Percentiles rank a stretch among this genome's conserved stretches.
phyloP scores from a whole-genome alignment of 2,329 filamentous ascomycete genomes.

The Colletotrichum eleusines region DNA sequence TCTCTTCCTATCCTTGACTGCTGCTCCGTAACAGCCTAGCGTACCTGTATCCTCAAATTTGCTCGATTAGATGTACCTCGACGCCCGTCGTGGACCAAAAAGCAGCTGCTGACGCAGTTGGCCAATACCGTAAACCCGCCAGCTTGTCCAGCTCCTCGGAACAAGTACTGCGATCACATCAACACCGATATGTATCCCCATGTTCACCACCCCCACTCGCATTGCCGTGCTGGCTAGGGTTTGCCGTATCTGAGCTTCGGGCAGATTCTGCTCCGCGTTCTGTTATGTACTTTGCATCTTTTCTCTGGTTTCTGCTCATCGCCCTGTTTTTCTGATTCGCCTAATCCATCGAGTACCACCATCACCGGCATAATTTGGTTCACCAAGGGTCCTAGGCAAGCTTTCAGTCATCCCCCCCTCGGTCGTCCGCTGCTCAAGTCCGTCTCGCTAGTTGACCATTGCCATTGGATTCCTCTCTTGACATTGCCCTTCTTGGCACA shows the following conservation, averaged over 20 bases:
- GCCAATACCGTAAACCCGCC: neutral
- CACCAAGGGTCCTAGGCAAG: neutral
- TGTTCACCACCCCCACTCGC: neutral
- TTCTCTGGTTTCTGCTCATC: slow-evolving; percentile 4
- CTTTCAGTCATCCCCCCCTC: neutral
- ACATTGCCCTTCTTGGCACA: slow-evolving; percentile 17
- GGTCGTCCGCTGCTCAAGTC: neutral
- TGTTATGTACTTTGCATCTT: slow-evolving; percentile 1
- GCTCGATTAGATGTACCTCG: neutral
- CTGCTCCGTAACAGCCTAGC: neutral
- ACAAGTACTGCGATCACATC: neutral
- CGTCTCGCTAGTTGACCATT: slow-evolving; percentile 26
- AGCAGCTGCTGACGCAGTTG: neutral
- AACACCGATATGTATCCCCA: neutral
- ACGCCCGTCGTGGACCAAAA: neutral
- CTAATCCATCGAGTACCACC: neutral
- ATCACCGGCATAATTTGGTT: neutral
- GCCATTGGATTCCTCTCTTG: slow-evolving; percentile 23
- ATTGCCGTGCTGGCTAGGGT: neutral
- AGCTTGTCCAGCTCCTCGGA: neutral
- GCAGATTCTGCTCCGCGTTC: slow-evolving; percentile 1
- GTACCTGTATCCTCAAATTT: too few relatives aligned
- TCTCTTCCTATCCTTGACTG: slow-evolving; percentile 1
- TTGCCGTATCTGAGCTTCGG: neutral
- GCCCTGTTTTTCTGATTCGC: neutral